Evolutionary conservation across 192 early-diverging fungal genomes (phyloP).

Genomic region (Backusella sp.): DNA sequence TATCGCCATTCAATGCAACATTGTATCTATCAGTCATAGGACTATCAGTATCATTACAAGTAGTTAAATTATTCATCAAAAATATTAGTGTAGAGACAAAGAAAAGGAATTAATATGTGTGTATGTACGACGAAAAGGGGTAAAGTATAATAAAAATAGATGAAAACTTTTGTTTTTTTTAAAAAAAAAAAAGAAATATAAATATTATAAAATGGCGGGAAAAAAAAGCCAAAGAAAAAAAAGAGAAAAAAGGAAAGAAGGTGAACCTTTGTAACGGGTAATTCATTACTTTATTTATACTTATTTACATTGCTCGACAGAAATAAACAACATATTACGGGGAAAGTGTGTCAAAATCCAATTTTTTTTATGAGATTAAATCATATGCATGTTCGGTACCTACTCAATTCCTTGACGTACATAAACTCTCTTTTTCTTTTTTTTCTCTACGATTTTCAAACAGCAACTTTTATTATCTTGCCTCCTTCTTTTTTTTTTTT

Average conservation of each 20-base stretch:
- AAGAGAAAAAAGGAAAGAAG: background rate
- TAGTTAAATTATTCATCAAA: background rate
- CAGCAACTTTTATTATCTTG: background rate
- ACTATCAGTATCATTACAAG: background rate
- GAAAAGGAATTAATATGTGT: background rate
- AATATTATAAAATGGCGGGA: constrained; percentile 6
- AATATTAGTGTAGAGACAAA: background rate
- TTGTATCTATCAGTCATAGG: background rate
- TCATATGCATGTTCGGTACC: constrained; percentile 3
- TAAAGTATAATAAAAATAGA: background rate
- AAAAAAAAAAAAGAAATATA: constrained; percentile 1
- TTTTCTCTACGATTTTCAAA: background rate
- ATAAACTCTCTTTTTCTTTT: background rate
- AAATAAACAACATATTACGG: constrained; percentile 11
- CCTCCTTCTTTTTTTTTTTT: background rate
- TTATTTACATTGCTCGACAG: background rate
- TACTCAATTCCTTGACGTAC: background rate
- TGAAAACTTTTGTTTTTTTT: background rate
- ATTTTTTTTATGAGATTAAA: constrained; percentile 6
- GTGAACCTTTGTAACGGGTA: background rate
- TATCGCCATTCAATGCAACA: background rate
- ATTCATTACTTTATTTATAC: constrained; percentile 5
- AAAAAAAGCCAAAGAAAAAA: background rate
- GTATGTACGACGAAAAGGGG: background rate
- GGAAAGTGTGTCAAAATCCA: constrained; percentile 8